Percentiles rank a stretch among this genome's conserved stretches.
These are phyloP conservation scores for Endothia cerciana DNA, from an alignment of 2,329 filamentous ascomycete species.

Conservation along the genomic window DNA sequence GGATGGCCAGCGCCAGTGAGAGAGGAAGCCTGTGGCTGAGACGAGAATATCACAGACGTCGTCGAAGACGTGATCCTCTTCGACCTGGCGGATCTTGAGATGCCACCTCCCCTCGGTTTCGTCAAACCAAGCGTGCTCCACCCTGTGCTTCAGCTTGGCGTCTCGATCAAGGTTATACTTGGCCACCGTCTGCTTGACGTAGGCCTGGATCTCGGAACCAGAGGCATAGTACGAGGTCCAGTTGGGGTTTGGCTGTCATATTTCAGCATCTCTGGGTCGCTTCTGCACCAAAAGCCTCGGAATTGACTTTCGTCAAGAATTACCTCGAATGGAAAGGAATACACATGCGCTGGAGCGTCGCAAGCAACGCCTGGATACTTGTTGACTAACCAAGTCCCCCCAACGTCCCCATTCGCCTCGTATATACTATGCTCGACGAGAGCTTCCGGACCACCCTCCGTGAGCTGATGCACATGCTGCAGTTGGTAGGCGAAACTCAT, in stretches of 20 bases:
- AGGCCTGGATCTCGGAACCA: slow-evolving; percentile 61
- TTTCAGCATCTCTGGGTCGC: slow-evolving; percentile 25
- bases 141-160: slow-evolving; percentile 55
- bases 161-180: slow-evolving; percentile 66
- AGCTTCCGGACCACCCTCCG: background rate
- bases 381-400: slow-evolving; percentile 42
- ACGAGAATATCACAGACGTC: slow-evolving; percentile 59
- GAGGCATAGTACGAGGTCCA: slow-evolving; percentile 61
- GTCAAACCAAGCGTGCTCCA: slow-evolving; percentile 60
- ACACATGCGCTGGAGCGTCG: slow-evolving; percentile 18
- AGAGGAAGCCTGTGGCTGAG: slow-evolving; percentile 65
- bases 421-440: slow-evolving; percentile 37
- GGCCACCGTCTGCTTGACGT: slow-evolving; percentile 61
- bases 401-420: slow-evolving; percentile 38
- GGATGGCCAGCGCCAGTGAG: slow-evolving; percentile 64
- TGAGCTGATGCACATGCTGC: slow-evolving; percentile 20
- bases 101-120: slow-evolving; percentile 56
- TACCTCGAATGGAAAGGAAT: slow-evolving; percentile 15
- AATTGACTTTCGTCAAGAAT: slow-evolving; percentile 34
- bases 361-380: slow-evolving; percentile 36
- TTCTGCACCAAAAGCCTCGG: slow-evolving; percentile 44
- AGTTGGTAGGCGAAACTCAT: slow-evolving; percentile 22
- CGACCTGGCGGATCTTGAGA: slow-evolving; percentile 46
- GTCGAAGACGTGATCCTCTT: slow-evolving; percentile 43
- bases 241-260: slow-evolving; percentile 52